Conservation (phyloP, 306 rosid species). For the Coriaria nepalensis region DNA sequence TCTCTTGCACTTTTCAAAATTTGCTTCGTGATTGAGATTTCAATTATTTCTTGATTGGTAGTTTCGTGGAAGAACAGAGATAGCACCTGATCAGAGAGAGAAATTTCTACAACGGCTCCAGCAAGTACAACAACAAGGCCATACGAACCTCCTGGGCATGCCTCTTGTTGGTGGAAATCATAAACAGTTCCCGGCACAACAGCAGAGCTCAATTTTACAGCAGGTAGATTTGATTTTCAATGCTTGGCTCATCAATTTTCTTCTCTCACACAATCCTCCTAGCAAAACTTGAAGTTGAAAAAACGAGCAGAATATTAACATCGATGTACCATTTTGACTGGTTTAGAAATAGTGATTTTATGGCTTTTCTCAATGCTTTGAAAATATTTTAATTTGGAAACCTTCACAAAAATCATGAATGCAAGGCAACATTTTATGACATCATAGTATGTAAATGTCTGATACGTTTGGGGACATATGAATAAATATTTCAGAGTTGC, state of each 20-base stretch:
- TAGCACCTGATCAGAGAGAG: conserved; percentile 93
- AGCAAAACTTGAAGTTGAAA: too few species aligned
- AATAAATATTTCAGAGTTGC: too few species aligned
- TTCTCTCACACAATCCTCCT: background rate
- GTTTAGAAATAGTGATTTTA: too few species aligned
- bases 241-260: conserved; percentile 5
- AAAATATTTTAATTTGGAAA: too few species aligned
- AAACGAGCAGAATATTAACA: too few species aligned
- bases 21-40: conserved; percentile 15
- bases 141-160: conserved; percentile 62
- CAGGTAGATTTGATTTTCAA: conserved; percentile 34
- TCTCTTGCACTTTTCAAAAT: conserved; percentile 1
- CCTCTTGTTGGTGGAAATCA: conserved; percentile 71
- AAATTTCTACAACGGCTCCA: conserved; percentile 86
- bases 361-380: too few species aligned
- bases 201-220: conserved; percentile 74
- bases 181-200: conserved; percentile 74
- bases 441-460: too few species aligned
- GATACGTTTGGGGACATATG: too few species aligned
- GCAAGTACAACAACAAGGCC: conserved; percentile 94
- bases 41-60: conserved; percentile 38
- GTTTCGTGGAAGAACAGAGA: conserved; percentile 90
- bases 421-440: too few species aligned
- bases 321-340: too few species aligned
- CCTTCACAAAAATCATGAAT: too few species aligned